Evolutionary conservation across 139 green algal species (phyloP).

Genomic region (Chlorella sp.): DNA sequence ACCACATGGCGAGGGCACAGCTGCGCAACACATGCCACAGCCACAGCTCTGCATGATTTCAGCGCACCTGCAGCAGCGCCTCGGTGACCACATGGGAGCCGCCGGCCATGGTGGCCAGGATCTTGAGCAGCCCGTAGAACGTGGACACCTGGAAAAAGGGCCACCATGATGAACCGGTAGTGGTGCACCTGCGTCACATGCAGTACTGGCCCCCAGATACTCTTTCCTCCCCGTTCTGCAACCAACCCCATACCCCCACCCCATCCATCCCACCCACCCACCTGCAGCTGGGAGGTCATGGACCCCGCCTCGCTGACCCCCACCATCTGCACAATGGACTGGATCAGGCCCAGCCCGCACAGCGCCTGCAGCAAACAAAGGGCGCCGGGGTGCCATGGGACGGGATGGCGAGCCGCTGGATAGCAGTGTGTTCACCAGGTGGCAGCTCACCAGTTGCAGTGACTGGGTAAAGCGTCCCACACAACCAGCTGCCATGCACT

Average conservation of each 20-base stretch:
- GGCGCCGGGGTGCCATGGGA: no score
- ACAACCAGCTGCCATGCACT: no score
- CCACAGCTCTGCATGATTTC: neutral
- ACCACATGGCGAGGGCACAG: neutral
- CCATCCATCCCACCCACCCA: neutral
- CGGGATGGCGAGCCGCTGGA: no score
- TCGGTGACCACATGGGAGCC: conserved; percentile 66
- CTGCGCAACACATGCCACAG: neutral
- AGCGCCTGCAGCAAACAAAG: conserved; percentile 59
- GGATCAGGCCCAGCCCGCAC: conserved; percentile 73
- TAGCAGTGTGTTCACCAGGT: no score
- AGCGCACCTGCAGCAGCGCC: conserved; percentile 62
- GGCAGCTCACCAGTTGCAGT: no score
- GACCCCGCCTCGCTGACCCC: conserved; percentile 52
- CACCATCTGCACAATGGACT: conserved; percentile 80
- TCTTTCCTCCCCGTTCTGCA: neutral
- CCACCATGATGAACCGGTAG: no score
- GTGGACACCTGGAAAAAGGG: conserved; percentile 47
- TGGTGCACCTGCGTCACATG: no score
- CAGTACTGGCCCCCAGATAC: neutral
- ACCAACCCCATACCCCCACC: neutral
- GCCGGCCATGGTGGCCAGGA: conserved; percentile 73
- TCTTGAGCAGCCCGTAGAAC: conserved; percentile 85
- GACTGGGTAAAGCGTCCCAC: no score
- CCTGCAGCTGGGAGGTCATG: conserved; percentile 70